These are phyloP conservation scores for Phytomonas francai DNA, from an alignment of 208 protist species.

Conservation along the genomic window DNA sequence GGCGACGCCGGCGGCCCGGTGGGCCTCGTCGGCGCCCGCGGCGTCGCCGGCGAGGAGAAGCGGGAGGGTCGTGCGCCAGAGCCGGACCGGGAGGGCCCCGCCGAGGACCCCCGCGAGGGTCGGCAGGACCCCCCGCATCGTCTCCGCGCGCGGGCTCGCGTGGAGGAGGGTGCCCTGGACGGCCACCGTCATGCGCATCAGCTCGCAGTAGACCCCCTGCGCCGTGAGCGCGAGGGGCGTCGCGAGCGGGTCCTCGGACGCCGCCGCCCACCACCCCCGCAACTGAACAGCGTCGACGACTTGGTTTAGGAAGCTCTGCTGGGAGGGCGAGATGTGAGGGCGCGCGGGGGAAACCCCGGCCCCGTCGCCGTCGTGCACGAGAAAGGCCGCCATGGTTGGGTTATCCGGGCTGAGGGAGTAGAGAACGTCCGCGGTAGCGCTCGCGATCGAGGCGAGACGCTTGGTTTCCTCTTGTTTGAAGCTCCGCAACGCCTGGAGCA, in stretches of 20 bases:
- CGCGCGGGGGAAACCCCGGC: not conserved
- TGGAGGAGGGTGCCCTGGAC: slow-evolving; percentile 56
- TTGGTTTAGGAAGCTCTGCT: slow-evolving; percentile 41
- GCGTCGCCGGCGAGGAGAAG: slow-evolving; percentile 18
- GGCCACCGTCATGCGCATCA: slow-evolving; percentile 37
- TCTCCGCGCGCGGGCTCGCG: slow-evolving; percentile 19
- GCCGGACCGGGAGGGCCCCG: slow-evolving; percentile 34
- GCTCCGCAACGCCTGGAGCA: slow-evolving; percentile 22
- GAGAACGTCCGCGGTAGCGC: slow-evolving; percentile 33
- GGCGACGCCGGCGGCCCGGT: slow-evolving; percentile 20
- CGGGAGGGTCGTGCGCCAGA: slow-evolving; percentile 46
- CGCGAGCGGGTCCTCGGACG: slow-evolving; percentile 8
- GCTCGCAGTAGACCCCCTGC: slow-evolving; percentile 31
- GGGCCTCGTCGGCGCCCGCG: slow-evolving; percentile 20
- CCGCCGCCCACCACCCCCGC: slow-evolving; percentile 24
- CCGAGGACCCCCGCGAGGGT: slow-evolving; percentile 32
- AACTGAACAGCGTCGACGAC: slow-evolving; percentile 27
- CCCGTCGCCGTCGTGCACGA: slow-evolving; percentile 15
- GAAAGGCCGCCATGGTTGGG: slow-evolving; percentile 17
- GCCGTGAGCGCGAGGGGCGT: slow-evolving; percentile 12
- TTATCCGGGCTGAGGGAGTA: slow-evolving; percentile 49
- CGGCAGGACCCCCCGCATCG: slow-evolving; percentile 41
- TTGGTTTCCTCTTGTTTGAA: slow-evolving; percentile 38
- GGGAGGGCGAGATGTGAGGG: not conserved
- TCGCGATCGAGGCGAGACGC: slow-evolving; percentile 31